Percentiles rank a stretch among this genome's conserved stretches.
These are phyloP conservation scores for Cercospora sp. DNA, from an alignment of 2,329 filamentous ascomycete species.

Conservation along the genomic window DNA sequence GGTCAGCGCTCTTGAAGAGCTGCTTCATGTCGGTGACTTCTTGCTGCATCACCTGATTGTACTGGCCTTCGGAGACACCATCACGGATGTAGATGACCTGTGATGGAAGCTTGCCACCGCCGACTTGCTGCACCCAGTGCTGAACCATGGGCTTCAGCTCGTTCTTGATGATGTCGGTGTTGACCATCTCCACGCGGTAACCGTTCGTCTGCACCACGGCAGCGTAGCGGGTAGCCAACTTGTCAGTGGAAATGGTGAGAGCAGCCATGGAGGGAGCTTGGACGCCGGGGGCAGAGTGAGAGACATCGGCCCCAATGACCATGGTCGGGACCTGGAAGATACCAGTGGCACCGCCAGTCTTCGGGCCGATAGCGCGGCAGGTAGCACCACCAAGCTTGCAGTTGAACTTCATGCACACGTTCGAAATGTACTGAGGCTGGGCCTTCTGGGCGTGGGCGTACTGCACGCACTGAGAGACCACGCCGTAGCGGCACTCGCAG, in stretches of 20 bases:
- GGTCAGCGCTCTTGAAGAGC: constrained; percentile 38
- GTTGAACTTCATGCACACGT: constrained; percentile 96
- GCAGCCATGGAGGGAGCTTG: constrained; percentile 74
- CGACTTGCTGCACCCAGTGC: constrained; percentile 62
- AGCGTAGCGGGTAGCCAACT: constrained; percentile 69
- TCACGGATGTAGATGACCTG: constrained; percentile 92
- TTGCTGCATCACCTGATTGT: constrained; percentile 72
- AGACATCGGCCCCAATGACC: constrained; percentile 89
- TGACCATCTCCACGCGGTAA: constrained; percentile 76
- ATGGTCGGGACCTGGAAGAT: constrained; percentile 61
- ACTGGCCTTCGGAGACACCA: constrained; percentile 86
- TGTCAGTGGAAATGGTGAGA: constrained; percentile 78
- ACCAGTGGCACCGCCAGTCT: constrained; percentile 37
- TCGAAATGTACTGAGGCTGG: constrained; percentile 82
- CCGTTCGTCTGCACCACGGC: constrained; percentile 83
- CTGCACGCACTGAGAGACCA: constrained; percentile 81
- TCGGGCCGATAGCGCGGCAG: constrained; percentile 49
- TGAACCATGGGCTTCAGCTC: constrained; percentile 61
- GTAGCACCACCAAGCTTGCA: constrained; percentile 89
- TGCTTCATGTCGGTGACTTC: constrained; percentile 73
- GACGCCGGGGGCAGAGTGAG: constrained; percentile 72
- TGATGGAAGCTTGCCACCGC: constrained; percentile 59
- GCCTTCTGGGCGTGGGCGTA: constrained; percentile 66
- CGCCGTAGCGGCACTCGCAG: constrained; percentile 80
- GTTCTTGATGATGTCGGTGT: constrained; percentile 62